Evolutionary conservation across 2,329 filamentous ascomycete genomes (phyloP).

Genomic region (Ophiostoma piceae): DNA sequence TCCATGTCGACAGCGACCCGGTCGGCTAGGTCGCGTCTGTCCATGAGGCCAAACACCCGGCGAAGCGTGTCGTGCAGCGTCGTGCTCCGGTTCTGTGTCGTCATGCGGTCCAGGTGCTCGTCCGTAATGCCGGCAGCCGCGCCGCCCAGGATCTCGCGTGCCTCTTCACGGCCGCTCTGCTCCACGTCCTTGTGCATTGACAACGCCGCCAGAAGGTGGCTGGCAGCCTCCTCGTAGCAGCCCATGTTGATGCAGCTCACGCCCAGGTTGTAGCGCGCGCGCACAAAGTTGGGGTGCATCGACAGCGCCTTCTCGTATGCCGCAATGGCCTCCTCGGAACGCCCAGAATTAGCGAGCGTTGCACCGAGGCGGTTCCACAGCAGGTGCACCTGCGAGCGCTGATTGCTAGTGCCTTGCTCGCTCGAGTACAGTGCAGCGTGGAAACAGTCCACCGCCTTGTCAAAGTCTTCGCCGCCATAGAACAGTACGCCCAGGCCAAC

Average conservation of each 20-base stretch:
- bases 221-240: constrained; percentile 86
- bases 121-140: constrained; percentile 51
- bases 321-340: constrained; percentile 91
- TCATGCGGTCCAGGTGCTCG: constrained; percentile 75
- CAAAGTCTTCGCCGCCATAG: constrained; percentile 96
- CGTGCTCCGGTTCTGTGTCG: constrained; percentile 91
- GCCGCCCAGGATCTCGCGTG: constrained; percentile 71
- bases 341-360: constrained; percentile 89
- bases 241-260: constrained; percentile 97
- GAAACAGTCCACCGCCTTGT: constrained; percentile 98
- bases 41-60: constrained; percentile 96
- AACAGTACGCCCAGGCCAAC: constrained; percentile 95
- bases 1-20: constrained; percentile 86
- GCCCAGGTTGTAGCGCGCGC: constrained; percentile 92
- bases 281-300: constrained; percentile 91
- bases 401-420: constrained; percentile 77
- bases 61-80: constrained; percentile 93
- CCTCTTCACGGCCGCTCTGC: constrained; percentile 74
- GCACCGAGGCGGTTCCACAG: constrained; percentile 97
- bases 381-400: constrained; percentile 79
- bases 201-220: constrained; percentile 84
- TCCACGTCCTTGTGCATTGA: constrained; percentile 95
- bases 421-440: constrained; percentile 80
- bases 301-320: constrained; percentile 91
- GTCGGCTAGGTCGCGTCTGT: constrained; percentile 78